phyloP scores from a whole-genome alignment of 768 basidiomycete genomes.

The Coprinellus aureogranulatus region DNA sequence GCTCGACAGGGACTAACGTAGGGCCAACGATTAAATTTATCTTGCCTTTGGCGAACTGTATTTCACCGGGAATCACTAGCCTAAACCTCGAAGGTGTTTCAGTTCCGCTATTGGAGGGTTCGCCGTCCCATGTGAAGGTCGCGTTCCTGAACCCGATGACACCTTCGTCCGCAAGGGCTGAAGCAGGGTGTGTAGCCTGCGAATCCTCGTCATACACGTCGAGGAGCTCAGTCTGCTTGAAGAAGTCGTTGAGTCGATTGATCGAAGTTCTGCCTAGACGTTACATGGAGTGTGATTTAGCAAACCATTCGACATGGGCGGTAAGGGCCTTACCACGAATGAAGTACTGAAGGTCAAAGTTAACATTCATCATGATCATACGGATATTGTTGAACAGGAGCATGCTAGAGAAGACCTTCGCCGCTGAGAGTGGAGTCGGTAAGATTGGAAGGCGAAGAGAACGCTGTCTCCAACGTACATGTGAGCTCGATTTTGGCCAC shows the following conservation, averaged over 20 bases:
- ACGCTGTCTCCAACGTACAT: slow-evolving; percentile 12
- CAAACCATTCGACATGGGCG: too few species aligned
- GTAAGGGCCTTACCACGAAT: slow-evolving; percentile 3
- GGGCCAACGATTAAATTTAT: slow-evolving; percentile 62
- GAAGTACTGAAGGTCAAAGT: slow-evolving; percentile 12
- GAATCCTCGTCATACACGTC: slow-evolving; percentile 19
- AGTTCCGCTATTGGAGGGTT: slow-evolving; percentile 30
- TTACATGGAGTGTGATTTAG: too few species aligned
- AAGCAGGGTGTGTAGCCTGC: neutral
- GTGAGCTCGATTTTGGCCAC: slow-evolving; percentile 20
- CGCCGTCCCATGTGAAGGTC: slow-evolving; percentile 53
- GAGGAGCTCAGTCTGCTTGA: slow-evolving; percentile 29
- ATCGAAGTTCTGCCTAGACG: slow-evolving; percentile 62
- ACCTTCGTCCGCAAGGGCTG: slow-evolving; percentile 6
- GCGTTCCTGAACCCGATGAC: slow-evolving; percentile 53
- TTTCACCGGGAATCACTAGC: slow-evolving; percentile 50
- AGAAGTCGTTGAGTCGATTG: slow-evolving; percentile 44
- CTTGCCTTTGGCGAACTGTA: slow-evolving; percentile 49
- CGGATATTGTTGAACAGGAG: slow-evolving; percentile 61
- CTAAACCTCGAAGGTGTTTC: slow-evolving; percentile 32
- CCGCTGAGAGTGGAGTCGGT: slow-evolving; percentile 28
- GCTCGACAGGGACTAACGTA: slow-evolving; percentile 29
- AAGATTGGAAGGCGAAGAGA: neutral
- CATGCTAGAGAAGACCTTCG: slow-evolving; percentile 47
- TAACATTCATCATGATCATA: slow-evolving; percentile 27